phyloP scores from a whole-genome alignment of 495 filamentous ascomycete species.

The Penicillium bialowiezense region DNA sequence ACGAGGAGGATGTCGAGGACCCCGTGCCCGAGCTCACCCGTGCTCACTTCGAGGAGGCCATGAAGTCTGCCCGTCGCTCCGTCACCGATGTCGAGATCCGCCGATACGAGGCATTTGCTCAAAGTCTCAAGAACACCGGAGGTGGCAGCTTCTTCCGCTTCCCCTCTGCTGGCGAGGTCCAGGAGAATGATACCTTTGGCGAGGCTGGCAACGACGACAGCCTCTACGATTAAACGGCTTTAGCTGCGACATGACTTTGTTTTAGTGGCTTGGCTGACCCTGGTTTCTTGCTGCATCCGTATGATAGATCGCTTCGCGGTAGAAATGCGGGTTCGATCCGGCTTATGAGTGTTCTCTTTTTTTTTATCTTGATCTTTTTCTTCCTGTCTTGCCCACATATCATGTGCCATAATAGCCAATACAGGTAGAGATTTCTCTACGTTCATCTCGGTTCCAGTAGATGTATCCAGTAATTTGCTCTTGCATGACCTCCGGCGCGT shows the following conservation, averaged over 20 bases:
- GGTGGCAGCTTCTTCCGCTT: constrained; percentile 97
- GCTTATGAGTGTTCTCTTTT: constrained; percentile 9
- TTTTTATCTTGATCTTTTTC: constrained; percentile 8
- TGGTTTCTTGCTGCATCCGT: constrained; percentile 14
- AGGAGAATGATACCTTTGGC: constrained; percentile 66
- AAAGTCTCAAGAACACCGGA: constrained; percentile 97
- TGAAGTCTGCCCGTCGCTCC: constrained; percentile 87
- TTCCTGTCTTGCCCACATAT: constrained; percentile 20
- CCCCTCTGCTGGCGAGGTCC: constrained; percentile 67
- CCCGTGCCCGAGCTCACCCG: constrained; percentile 95
- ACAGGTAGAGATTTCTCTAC: constrained; percentile 19
- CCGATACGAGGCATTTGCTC: constrained; percentile 96
- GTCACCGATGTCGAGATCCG: constrained; percentile 96
- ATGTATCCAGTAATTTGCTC: too few relatives aligned
- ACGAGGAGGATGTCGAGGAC: constrained; percentile 78
- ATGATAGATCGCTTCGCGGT: constrained; percentile 21
- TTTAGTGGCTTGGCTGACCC: constrained; percentile 12
- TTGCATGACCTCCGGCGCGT: too few relatives aligned
- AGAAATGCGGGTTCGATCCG: constrained; percentile 13
- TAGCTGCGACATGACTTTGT: constrained; percentile 9
- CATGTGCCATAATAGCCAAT: constrained; percentile 31
- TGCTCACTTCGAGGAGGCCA: constrained; percentile 97
- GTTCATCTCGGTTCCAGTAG: constrained; percentile 10
- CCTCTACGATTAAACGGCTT: constrained; percentile 65
- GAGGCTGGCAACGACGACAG: constrained; percentile 85